Base-by-base conservation (phyloP, 306 rosid species). In the Casuarina glauca region DNA sequence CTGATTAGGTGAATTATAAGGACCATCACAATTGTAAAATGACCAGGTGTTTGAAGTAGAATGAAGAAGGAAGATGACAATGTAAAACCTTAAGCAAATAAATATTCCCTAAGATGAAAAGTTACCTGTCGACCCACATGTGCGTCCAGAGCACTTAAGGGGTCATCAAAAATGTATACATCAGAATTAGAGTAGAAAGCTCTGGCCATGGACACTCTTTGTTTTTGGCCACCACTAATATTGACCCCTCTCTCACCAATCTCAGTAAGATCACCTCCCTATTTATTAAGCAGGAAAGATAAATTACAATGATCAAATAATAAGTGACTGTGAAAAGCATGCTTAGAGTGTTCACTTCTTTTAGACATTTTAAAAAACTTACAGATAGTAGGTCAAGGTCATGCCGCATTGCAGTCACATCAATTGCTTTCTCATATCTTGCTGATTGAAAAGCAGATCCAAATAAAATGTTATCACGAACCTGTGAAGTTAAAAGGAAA, bases 161-260 rank as follows among this genome's bases (percentile, higher is more conserved):
- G 97, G 75, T 91, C 98, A 74, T 94, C 98, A 79, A 94, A 94
- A 80, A 91, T 82, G 75, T 90, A 94, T 1, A 90, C 89, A 44
- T 91, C 98, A 2, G 96, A 89, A 80, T 86, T 61, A 51, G 97
- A 94, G 86, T 94, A 94, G 69, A 90, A 82, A 69, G 96, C 97
- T 52, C 97, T 80, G 72, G 98, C 98, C 89, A 94, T 78, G 38
- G 98, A 94, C 79, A 94, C 92, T 82, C 98, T 91, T 71, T 91
- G 98, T 87, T 90, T 94, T 80, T 94, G 97, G 39, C 98, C 98
- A 41, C 98, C 98, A 82, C 98, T 94, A 62, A 94, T 91, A 76
- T 91, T 94, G 61, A 94, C 91, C 72, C 98, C 98, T 80, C 97
- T 90, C 86, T 94, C 98, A 46, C 98, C 97, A 64, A 91, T 94